phyloP scores from a whole-genome alignment of 139 green algal genomes.

The Chlamydomonas sp. region DNA sequence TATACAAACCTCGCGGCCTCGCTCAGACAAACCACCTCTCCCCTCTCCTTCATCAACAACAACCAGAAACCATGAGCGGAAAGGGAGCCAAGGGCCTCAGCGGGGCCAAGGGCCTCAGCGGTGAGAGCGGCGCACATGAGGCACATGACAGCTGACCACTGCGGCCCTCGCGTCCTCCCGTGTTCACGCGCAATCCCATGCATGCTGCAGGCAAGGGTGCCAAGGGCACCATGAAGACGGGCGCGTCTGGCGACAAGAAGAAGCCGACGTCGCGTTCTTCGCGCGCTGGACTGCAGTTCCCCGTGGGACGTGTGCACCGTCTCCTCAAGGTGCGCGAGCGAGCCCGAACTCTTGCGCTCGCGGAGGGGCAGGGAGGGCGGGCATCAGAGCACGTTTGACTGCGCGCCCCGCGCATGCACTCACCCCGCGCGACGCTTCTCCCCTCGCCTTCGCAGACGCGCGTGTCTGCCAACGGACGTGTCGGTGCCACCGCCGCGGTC shows the following conservation, averaged over 20 bases:
- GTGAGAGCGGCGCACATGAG: neutral
- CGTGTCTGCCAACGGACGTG: conserved; percentile 89
- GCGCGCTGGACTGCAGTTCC: conserved; percentile 91
- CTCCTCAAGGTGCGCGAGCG: conserved; percentile 97
- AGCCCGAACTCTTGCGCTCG: too few species aligned
- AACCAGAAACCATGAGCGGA: conserved; percentile 55
- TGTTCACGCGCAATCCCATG: too few species aligned
- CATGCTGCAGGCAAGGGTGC: conserved; percentile 82
- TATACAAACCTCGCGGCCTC: too few species aligned
- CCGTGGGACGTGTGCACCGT: conserved; percentile 94
- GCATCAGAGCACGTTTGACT: too few species aligned
- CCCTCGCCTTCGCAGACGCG: conserved; percentile 65
- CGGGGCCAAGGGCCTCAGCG: neutral
- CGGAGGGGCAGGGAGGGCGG: too few species aligned
- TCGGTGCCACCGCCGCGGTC: conserved; percentile 95
- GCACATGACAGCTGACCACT: neutral
- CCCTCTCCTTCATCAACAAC: too few species aligned
- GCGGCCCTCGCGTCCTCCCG: neutral
- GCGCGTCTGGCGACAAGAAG: conserved; percentile 50
- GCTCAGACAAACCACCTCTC: too few species aligned
- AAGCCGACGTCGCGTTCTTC: conserved; percentile 78
- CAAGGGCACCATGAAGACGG: conserved; percentile 87
- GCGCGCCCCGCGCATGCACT: too few species aligned
- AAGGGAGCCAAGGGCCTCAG: conserved; percentile 86
- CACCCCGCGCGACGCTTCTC: too few species aligned